Conservation (phyloP, 495 filamentous ascomycete genomes). For the Podospora bellae-mahoneyi region DNA sequence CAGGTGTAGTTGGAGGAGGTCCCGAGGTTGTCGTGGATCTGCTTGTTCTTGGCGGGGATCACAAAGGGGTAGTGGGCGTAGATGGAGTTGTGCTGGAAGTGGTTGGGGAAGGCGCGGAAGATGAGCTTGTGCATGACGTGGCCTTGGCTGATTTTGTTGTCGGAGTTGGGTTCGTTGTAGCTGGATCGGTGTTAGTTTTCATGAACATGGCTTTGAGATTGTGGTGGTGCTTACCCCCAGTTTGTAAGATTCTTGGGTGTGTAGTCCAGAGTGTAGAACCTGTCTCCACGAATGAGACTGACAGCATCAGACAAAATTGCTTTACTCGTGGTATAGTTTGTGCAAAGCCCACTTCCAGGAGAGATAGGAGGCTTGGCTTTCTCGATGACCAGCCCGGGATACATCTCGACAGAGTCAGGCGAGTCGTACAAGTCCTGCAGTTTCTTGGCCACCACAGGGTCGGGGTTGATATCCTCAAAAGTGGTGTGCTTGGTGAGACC, state of each 20-base stretch:
- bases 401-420: conserved; percentile 55
- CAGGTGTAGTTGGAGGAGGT: conserved; percentile 35
- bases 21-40: conserved; percentile 59
- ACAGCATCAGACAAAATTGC: conserved; percentile 78
- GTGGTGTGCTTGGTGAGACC: conserved; percentile 61
- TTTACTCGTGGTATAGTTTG: conserved; percentile 67
- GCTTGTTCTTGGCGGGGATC: conserved; percentile 65
- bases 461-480: conserved; percentile 74
- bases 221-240: conserved; percentile 54
- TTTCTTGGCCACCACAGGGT: conserved; percentile 56
- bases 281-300: conserved; percentile 69
- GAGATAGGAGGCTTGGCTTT: conserved; percentile 61
- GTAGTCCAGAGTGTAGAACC: conserved; percentile 69
- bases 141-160: conserved; percentile 63
- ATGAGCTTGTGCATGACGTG: conserved; percentile 73
- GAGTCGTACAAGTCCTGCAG: conserved; percentile 65
- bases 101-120: conserved; percentile 65
- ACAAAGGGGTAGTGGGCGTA: conserved; percentile 75
- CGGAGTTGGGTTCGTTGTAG: conserved; percentile 62
- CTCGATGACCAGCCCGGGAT: conserved; percentile 64
- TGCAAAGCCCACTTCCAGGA: conserved; percentile 68
- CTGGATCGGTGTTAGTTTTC: background rate
- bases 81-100: conserved; percentile 56
- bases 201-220: background rate
- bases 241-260: conserved; percentile 69